phyloP scores from a whole-genome alignment of 495 filamentous ascomycete genomes.

The Talaromyces stipitatus region DNA sequence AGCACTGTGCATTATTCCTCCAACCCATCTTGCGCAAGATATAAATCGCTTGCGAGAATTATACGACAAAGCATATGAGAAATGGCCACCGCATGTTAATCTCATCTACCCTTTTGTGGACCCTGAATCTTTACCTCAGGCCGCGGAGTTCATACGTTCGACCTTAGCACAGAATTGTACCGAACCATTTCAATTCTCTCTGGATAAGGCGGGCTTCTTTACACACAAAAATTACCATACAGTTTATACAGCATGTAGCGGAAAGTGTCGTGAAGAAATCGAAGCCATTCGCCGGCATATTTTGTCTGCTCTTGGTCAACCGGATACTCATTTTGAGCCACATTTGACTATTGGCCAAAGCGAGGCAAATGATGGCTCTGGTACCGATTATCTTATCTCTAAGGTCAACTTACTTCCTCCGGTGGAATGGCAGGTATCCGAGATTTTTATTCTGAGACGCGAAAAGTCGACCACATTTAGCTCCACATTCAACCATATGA shows the following conservation, averaged over 20 bases:
- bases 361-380: slow-evolving; percentile 19
- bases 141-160: slow-evolving; percentile 14
- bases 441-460: background rate
- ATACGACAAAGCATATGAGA: slow-evolving; percentile 47
- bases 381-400: slow-evolving; percentile 33
- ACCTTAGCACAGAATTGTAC: background rate
- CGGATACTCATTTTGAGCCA: slow-evolving; percentile 17
- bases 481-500: background rate
- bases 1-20: slow-evolving; percentile 44
- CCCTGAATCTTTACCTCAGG: slow-evolving; percentile 19
- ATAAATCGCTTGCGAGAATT: slow-evolving; percentile 42
- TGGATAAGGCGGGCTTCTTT: slow-evolving; percentile 34
- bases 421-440: slow-evolving; percentile 1
- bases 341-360: slow-evolving; percentile 51
- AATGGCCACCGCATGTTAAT: slow-evolving; percentile 56
- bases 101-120: slow-evolving; percentile 52
- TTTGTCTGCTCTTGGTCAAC: slow-evolving; percentile 14
- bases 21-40: slow-evolving; percentile 24
- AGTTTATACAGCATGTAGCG: slow-evolving; percentile 28
- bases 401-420: slow-evolving; percentile 23
- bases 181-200: slow-evolving; percentile 13
- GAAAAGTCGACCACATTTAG: background rate
- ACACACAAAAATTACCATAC: slow-evolving; percentile 32
- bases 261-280: slow-evolving; percentile 8
- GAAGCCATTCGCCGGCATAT: slow-evolving; percentile 12